Percentiles rank a stretch among this genome's conserved stretches.
These are phyloP conservation scores for Fusarium liriodendri DNA, from an alignment of 2,329 filamentous ascomycete species.

Conservation along the genomic window DNA sequence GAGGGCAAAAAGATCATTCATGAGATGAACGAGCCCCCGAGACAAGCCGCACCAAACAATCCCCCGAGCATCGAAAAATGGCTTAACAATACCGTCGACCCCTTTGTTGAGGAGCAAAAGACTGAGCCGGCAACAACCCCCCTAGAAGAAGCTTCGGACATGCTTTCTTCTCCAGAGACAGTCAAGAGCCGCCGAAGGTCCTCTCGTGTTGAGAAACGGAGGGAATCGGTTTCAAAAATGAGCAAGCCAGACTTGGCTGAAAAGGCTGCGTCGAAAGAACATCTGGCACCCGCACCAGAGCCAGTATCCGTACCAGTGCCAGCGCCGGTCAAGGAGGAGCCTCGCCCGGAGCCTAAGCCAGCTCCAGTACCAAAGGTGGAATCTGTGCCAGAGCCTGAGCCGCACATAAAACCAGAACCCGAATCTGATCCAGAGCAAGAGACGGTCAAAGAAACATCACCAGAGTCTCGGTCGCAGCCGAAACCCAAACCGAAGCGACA, in stretches of 20 bases:
- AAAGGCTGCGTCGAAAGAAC: conserved; percentile 14
- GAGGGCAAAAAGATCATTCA: conserved; percentile 74
- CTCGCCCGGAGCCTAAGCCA: conserved; percentile 4
- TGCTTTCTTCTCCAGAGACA: conserved; percentile 35
- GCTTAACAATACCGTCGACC: conserved; percentile 72
- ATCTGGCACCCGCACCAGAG: conserved; percentile 3
- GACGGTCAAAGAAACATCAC: conserved; percentile 18
- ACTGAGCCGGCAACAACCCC: conserved; percentile 26
- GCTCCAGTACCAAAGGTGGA: background rate
- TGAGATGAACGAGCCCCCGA: conserved; percentile 68
- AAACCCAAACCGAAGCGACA: conserved; percentile 36
- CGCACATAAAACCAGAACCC: background rate
- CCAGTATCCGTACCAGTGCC: conserved; percentile 17
- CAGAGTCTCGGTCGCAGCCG: conserved; percentile 19
- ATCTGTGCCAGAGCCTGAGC: conserved; percentile 11
- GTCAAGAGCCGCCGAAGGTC: conserved; percentile 36
- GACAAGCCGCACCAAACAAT: conserved; percentile 62
- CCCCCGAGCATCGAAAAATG: conserved; percentile 74
- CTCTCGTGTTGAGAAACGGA: conserved; percentile 40
- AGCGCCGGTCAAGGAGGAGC: conserved; percentile 14
- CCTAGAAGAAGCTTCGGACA: conserved; percentile 18
- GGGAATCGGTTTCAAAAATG: conserved; percentile 34
- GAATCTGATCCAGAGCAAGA: conserved; percentile 11
- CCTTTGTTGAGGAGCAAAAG: conserved; percentile 63
- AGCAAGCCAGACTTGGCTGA: conserved; percentile 32